Evolutionary conservation across 2,329 filamentous ascomycete genomes (phyloP).

Genomic region (Dactylonectria estremocensis): DNA sequence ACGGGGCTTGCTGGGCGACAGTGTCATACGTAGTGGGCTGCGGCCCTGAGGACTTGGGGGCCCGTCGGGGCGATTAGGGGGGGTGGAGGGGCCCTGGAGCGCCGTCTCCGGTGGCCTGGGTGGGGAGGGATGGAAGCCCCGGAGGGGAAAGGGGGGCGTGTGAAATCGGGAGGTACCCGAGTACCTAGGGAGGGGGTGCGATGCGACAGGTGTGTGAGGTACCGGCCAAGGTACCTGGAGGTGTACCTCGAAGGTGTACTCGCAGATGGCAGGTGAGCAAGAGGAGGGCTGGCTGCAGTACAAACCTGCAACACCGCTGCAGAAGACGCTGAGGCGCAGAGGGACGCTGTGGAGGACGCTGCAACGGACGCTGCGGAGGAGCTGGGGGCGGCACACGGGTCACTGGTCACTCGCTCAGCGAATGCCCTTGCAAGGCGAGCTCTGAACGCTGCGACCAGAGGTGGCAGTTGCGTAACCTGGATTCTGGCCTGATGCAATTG

Average conservation of each 20-base stretch:
- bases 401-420: constrained; percentile 4
- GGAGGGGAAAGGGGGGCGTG: constrained; percentile 36
- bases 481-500: constrained; percentile 51
- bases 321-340: too few species aligned
- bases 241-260: constrained; percentile 15
- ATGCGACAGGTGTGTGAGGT: constrained; percentile 11
- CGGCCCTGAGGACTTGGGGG: constrained; percentile 44
- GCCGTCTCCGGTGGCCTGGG: constrained; percentile 44
- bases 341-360: constrained; percentile 5
- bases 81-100: constrained; percentile 40
- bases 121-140: constrained; percentile 34
- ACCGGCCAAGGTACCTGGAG: constrained; percentile 17
- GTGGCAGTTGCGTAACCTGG: constrained; percentile 44
- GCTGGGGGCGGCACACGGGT: neutral
- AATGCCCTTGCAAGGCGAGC: constrained; percentile 35
- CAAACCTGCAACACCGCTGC: neutral
- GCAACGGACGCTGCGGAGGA: constrained; percentile 14
- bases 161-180: constrained; percentile 20
- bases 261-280: constrained; percentile 27
- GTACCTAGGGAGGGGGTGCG: constrained; percentile 19
- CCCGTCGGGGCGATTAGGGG: constrained; percentile 39
- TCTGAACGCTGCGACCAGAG: constrained; percentile 25
- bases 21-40: constrained; percentile 53
- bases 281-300: neutral
- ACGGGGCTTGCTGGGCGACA: constrained; percentile 47